Evolutionary conservation across 768 basidiomycete species (phyloP), one percentile per base, ranked within the genome.

Genomic region (Infundibulicybe gibba): DNA sequence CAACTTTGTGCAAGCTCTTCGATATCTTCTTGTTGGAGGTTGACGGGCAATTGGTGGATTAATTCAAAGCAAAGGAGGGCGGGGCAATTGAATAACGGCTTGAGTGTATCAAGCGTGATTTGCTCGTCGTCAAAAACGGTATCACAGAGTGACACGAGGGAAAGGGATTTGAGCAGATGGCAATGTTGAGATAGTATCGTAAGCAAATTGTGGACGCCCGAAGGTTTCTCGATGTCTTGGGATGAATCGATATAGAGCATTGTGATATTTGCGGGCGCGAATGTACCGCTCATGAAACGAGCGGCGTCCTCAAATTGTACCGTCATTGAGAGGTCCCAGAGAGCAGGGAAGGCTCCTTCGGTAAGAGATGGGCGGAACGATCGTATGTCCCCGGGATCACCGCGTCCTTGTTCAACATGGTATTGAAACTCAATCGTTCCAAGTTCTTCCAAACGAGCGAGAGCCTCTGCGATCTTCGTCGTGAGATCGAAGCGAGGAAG

Each of bases 401-500:
- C 81, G 12, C 52, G 57, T 5, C 81, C 80, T 48, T 82, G 77
- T 0, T 65, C 59, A 6, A 62, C 52, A n/a, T 64, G 48, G 53
- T 77, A 80, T 44, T 74, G 76, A 46, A 81, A 84, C 44, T 82
- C 78, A n/a, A 83, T 48, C 5, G 67, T 54, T 5, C 62, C 60
- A 0, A 85, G 69, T 40, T 74, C 54, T 19, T 62, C 62, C 25
- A 76, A 63, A 11, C 45, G 66, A 6, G 81, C 78, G 13, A 79
- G 60, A 3, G 65, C 55, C 46, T 80, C 69, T n/a, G 77, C 61
- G 15, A 82, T 51, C 1, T 55, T 51, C 1, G 73, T 66, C 0
- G 80, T 83, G 8, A 76, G 51, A 41, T 72, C 71, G 49, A 71
- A 85, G 5, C 74, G 69, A 0, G 83, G 83, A 2, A 83, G 61